These are phyloP conservation scores for Prunus salicina DNA, from an alignment of 306 rosid species.

Conservation along the genomic window DNA sequence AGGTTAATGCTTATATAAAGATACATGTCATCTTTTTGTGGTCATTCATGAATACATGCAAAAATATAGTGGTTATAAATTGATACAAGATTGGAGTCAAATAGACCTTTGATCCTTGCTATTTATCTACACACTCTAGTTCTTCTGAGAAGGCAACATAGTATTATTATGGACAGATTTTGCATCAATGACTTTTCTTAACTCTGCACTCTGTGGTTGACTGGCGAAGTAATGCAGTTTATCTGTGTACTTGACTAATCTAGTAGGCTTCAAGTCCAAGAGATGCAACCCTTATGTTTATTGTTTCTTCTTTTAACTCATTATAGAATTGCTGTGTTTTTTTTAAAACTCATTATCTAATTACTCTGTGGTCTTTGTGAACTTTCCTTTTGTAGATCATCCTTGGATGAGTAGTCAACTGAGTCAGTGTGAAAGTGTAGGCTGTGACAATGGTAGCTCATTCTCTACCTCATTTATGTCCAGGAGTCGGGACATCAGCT, in stretches of 20 bases:
- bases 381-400: constrained; percentile 48
- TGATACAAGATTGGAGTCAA: neutral
- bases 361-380: neutral
- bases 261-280: neutral
- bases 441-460: constrained; percentile 42
- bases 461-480: constrained; percentile 65
- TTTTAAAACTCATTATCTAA: neutral
- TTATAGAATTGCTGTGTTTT: neutral
- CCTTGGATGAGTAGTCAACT: constrained; percentile 62
- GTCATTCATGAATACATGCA: neutral
- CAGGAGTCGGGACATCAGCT: constrained; percentile 75
- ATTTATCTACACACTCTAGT: neutral
- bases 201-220: neutral
- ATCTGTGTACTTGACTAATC: neutral
- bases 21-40: neutral
- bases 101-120: neutral
- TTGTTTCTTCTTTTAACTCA: neutral
- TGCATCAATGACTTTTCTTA: neutral
- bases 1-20: neutral
- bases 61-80: neutral
- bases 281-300: neutral
- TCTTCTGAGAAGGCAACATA: neutral
- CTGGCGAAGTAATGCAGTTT: neutral
- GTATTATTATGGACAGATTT: neutral
- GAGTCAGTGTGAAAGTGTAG: constrained; percentile 28